These are phyloP conservation scores for Lipomyces sp. DNA, from an alignment of 805 yeast genomes.

Conservation along the genomic window DNA sequence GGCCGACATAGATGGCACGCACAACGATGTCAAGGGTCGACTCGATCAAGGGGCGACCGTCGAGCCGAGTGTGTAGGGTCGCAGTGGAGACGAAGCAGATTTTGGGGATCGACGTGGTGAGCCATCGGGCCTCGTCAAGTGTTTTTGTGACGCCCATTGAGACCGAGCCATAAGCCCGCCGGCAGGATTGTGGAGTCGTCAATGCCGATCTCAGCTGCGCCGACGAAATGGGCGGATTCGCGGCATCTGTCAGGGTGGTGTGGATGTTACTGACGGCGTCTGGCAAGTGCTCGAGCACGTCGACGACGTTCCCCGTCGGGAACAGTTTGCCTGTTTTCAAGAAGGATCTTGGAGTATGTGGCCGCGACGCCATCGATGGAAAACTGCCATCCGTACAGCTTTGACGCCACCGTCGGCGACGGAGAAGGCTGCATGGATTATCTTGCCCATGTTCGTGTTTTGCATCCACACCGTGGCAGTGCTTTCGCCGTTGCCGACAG, in stretches of 20 bases:
- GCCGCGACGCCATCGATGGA: constrained; percentile 14
- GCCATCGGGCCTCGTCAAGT: constrained; percentile 2
- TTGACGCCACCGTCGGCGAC: constrained; percentile 4
- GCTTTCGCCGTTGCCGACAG: constrained; percentile 4
- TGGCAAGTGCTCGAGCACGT: neutral
- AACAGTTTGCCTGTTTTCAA: constrained; percentile 9
- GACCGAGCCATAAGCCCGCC: constrained; percentile 7
- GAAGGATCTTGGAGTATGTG: constrained; percentile 8
- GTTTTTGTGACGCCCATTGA: constrained; percentile 7
- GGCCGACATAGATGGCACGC: constrained; percentile 18
- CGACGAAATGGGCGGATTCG: constrained; percentile 9
- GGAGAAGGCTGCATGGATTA: constrained; percentile 6
- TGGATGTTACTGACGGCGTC: constrained; percentile 1
- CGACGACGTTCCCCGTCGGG: constrained; percentile 5
- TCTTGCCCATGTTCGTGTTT: constrained; percentile 11
- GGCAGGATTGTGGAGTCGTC: neutral
- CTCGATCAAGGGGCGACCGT: neutral
- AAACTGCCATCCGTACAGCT: constrained; percentile 6
- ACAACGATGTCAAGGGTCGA: constrained; percentile 7
- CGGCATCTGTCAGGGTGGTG: constrained; percentile 8
- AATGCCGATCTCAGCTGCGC: constrained; percentile 2
- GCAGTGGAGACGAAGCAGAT: constrained; percentile 10
- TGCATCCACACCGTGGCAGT: constrained; percentile 11
- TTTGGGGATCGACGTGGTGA: constrained; percentile 4
- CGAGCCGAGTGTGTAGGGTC: neutral